Percentiles rank a stretch among this genome's conserved stretches.
Evolutionary conservation across 306 rosid species (phyloP).

Genomic region (Sindora glabra): DNA sequence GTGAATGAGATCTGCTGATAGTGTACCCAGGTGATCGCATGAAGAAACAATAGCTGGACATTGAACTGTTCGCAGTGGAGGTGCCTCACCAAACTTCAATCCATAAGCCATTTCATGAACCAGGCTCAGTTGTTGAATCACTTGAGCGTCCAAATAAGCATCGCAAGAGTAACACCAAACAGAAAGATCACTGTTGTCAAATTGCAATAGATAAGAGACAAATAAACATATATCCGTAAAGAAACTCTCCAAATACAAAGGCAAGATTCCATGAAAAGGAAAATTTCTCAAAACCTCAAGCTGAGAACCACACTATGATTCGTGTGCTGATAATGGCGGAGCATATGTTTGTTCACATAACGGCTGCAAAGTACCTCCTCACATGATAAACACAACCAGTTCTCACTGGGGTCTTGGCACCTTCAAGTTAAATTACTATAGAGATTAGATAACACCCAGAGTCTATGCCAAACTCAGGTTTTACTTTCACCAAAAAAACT

Average conservation of each 20-base stretch:
- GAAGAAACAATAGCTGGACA: not conserved
- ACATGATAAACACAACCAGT: no score
- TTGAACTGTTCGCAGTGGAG: conserved; percentile 15
- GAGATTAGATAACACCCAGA: not conserved
- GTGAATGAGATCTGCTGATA: conserved; percentile 32
- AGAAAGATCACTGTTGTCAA: conserved; percentile 41
- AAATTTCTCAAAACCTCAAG: conserved; percentile 21
- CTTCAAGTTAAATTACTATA: not conserved
- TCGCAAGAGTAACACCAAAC: conserved; percentile 48
- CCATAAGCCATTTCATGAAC: conserved; percentile 34
- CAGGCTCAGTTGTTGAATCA: conserved; percentile 34
- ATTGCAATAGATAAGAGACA: no score
- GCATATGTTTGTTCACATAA: no score
- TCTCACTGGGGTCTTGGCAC: conserved; percentile 33
- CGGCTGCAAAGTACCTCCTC: no score
- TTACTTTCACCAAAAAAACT: no score
- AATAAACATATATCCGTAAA: not conserved
- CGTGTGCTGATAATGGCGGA: no score
- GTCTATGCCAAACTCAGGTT: no score
- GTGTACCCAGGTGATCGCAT: conserved; percentile 38
- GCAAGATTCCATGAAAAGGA: no score
- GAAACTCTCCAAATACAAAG: not conserved
- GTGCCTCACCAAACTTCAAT: conserved; percentile 45
- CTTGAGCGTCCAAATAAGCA: conserved; percentile 43
- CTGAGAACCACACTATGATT: conserved; percentile 39